Base-by-base conservation (phyloP, 495 filamentous ascomycete species). In the Neurospora sp. region DNA sequence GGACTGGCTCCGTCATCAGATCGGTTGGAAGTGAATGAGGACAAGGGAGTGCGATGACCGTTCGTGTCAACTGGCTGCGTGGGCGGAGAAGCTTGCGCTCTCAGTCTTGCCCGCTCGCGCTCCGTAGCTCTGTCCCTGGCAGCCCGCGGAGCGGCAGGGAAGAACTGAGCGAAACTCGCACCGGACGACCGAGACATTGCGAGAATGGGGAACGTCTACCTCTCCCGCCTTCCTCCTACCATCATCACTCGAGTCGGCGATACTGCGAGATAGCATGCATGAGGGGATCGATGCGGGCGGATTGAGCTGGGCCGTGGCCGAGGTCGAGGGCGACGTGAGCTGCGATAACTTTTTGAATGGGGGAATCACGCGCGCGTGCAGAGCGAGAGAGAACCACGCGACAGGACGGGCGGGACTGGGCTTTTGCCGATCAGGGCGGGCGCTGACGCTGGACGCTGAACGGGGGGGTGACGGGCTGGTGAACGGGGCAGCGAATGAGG, bases 151-250 rank as follows among this genome's bases (percentile, higher is more conserved):
- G 94, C 94, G 80, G 91, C 89, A 73, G 94, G 93, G 81, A 96
- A 97, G 86, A 94, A 96, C 82, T 94, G 89, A 80, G 92, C 92
- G 88, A 93, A 96, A 80, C 92, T 89, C 85, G 92, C 91, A 77
- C 82, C 85, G 71, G 89, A 86, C 78, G 91, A 89, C 85, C 91
- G 91, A 88, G 93, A 92, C 92, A 93, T 93, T 80, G 83, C 85
- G 81, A 81, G 74, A 76, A 77, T 79, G 75, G 76, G 79, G 78
- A 79, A 79, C 78, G 78, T 79, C 82, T 83, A 83, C 81, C 83
- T 81, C 82, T 78, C 73, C 82, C 82, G 77, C 82, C 83, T 79
- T 80, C 81, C 82, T 83, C 82, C 84, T 79, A 84, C 84, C 86
- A 85, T 86, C 86, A 85, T 88, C 82, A 85, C 84, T 84, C 79